Base-by-base conservation (phyloP, 2,329 filamentous ascomycete species). In the Ceratocystiopsis minuta region DNA sequence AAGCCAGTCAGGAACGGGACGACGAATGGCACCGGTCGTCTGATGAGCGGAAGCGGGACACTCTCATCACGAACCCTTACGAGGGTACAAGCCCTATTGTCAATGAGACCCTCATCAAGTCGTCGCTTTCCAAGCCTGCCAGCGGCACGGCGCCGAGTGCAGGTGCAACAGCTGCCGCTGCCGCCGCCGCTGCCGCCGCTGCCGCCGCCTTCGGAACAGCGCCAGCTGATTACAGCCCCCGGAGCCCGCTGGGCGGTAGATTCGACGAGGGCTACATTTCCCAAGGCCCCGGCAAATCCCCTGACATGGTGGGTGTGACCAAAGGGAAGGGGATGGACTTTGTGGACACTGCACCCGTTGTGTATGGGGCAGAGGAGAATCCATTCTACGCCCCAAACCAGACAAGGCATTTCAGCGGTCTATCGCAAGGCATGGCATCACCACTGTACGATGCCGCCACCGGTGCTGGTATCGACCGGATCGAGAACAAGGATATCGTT, bases 401-500 rank as follows among this genome's bases (percentile, higher is more conserved):
- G 49, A 54, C 60, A 33, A 75, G 83, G 39, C 77, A 90, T 51
- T 65, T 87, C 38, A 93, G 85, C 55, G 87, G 84, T 39, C 80
- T 94, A 63, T 95, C 88, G 9, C 85, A 95, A 54, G 88, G 87
- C 37, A 85, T 95, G 72, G 70, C 68, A 4, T 90, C 86, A 28
- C 87, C 88, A 3, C 67, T 96, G 16, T 96, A 94, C 54, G 90
- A 98, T 55, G 78, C 83, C 45, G 73, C 87, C 4, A 93, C 83
- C 2, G 88, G 88, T 41, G 78, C 75, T 47, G 87, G 86, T 32
- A 81, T 94, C 41, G 87, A 96, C 50, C 72, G 80, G 38, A 96
- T 98, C 40, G 80, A 96, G 57, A 94, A 86, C 37, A 90, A 92
- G 61, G 90, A 98, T 54, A 92, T 98, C 52, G 81, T 98, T 48